A percentile compares a stretch with the other conserved stretches of the same genome.
Conservation (phyloP, 257 asterid species). For the Leonotis leonurus region DNA sequence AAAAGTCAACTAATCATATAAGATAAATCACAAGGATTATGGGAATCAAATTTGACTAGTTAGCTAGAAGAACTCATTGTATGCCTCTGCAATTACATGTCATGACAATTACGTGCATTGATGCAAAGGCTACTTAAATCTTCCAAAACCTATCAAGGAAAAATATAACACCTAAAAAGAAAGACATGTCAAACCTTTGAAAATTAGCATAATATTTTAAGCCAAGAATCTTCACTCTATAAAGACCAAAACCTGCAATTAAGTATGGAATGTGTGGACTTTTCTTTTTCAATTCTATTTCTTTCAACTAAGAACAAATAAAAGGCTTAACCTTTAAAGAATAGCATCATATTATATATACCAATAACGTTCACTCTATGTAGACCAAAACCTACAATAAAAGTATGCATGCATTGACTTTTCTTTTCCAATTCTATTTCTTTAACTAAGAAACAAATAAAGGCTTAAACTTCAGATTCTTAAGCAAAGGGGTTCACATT, state of each 20-base stretch:
- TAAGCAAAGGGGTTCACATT: constrained; percentile 16
- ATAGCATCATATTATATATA: not conserved
- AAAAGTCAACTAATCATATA: constrained; percentile 4
- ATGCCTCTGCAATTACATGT: not conserved
- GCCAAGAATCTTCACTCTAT: too few species aligned
- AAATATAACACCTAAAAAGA: not conserved
- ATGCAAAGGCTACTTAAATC: not conserved
- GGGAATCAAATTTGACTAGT: not conserved
- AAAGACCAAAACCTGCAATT: too few species aligned
- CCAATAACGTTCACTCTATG: not conserved
- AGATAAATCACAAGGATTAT: not conserved
- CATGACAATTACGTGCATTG: not conserved
- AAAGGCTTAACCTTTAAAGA: constrained; percentile 11
- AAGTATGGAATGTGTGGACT: too few species aligned
- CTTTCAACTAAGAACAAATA: too few species aligned
- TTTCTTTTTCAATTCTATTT: too few species aligned
- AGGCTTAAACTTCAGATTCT: not conserved
- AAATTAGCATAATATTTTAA: not conserved
- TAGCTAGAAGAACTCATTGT: not conserved
- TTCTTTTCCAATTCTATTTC: not conserved
- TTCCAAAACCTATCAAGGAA: not conserved
- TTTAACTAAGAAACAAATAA: not conserved
- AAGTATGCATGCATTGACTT: constrained; percentile 11
- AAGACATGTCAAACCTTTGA: constrained; percentile 8
- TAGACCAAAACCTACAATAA: not conserved